phyloP scores from a whole-genome alignment of 805 yeast genomes.

The Candida piceae region DNA sequence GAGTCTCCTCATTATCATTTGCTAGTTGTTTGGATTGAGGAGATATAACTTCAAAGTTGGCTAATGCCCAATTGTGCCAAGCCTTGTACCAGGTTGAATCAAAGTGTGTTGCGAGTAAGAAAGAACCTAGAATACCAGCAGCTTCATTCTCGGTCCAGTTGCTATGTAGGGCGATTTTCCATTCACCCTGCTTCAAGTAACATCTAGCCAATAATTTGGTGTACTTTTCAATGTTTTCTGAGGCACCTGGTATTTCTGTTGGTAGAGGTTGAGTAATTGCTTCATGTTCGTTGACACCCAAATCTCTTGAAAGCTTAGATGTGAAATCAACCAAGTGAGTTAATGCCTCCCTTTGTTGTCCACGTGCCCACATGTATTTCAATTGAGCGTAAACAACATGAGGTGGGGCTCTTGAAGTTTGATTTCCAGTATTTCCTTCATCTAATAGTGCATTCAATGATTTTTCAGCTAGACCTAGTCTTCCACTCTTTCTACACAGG shows the following conservation, averaged over 20 bases:
- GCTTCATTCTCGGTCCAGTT: constrained; percentile 72
- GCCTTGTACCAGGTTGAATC: constrained; percentile 95
- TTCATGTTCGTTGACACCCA: constrained; percentile 83
- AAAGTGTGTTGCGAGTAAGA: constrained; percentile 89
- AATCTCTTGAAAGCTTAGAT: constrained; percentile 80
- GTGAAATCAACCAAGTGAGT: constrained; percentile 85
- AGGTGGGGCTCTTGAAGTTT: constrained; percentile 78
- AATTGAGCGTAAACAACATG: constrained; percentile 96
- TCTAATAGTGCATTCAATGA: constrained; percentile 77
- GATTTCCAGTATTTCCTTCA: constrained; percentile 41
- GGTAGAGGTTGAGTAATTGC: constrained; percentile 84
- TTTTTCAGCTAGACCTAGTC: constrained; percentile 88
- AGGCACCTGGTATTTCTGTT: constrained; percentile 61
- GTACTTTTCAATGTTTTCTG: constrained; percentile 74
- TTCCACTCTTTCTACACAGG: constrained; percentile 87
- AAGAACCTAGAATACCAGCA: constrained; percentile 86
- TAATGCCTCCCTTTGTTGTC: constrained; percentile 81
- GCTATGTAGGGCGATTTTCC: constrained; percentile 82
- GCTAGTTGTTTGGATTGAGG: constrained; percentile 32
- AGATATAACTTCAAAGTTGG: constrained; percentile 92
- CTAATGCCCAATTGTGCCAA: constrained; percentile 99
- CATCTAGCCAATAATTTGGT: constrained; percentile 88
- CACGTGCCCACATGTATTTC: constrained; percentile 96
- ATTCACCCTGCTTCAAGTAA: constrained; percentile 95
- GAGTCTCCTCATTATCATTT: constrained; percentile 10